These are phyloP conservation scores for Fusarium staphyleae DNA, from an alignment of 2,329 filamentous ascomycete species.

Conservation along the genomic window DNA sequence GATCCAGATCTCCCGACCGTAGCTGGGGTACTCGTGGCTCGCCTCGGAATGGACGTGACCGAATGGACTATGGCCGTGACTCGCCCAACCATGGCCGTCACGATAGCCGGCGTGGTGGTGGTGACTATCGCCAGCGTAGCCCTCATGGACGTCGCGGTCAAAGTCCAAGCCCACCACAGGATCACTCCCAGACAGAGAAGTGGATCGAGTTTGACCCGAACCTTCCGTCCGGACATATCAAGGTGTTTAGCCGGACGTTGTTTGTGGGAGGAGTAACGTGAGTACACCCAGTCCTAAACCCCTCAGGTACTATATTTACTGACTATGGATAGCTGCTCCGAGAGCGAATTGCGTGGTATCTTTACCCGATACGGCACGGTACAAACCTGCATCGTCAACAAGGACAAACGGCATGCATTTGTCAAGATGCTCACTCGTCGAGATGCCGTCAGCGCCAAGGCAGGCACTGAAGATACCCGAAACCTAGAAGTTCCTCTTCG, in stretches of 20 bases:
- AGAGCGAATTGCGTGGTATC: constrained; percentile 80
- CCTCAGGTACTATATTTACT: constrained; percentile 25
- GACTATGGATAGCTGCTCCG: constrained; percentile 66
- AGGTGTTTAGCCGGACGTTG: constrained; percentile 91
- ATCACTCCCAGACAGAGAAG: constrained; percentile 58
- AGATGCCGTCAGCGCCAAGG: constrained; percentile 84
- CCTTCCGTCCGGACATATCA: constrained; percentile 80
- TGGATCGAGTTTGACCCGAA: constrained; percentile 80
- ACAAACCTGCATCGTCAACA: constrained; percentile 97
- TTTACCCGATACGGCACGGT: constrained; percentile 86
- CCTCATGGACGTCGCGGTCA: constrained; percentile 73
- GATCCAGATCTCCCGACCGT: constrained; percentile 81
- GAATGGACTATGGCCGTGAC: constrained; percentile 77
- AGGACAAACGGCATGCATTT: constrained; percentile 97
- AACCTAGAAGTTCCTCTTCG: constrained; percentile 76
- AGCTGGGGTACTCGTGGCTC: constrained; percentile 73
- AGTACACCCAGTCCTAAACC: constrained; percentile 49
- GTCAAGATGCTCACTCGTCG: constrained; percentile 96
- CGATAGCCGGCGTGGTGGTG: constrained; percentile 64
- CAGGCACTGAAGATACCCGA: constrained; percentile 83
- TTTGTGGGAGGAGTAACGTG: constrained; percentile 96
- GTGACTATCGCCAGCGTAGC: constrained; percentile 88
- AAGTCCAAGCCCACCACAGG: constrained; percentile 63
- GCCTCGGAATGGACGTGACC: constrained; percentile 67
- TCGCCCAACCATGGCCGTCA: constrained; percentile 67